Evolutionary conservation across 768 basidiomycete species (phyloP), one percentile per base, ranked within the genome.

Genomic region (Leccinum sublutescens): DNA sequence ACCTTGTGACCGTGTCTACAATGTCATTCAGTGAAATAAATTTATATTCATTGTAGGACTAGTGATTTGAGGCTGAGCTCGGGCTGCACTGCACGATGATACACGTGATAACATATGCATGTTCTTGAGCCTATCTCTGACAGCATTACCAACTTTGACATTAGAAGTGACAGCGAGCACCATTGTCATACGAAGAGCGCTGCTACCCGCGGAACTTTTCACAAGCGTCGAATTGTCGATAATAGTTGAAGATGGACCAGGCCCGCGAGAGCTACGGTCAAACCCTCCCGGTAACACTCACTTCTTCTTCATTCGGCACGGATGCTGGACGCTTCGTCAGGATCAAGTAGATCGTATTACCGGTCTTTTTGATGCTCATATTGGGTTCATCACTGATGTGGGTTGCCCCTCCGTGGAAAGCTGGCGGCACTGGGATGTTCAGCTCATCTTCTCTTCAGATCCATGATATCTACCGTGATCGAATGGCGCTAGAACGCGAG

Each of bases 341-440:
- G 89, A 90, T 68, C 89, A 90, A 77, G 84, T 88, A 19, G 87
- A 90, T 52, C 77, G 80, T 55, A 82, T 91, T 58, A 74, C 80
- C 11, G 70, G 66, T 25, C 68, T 84, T 15, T 83, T 87, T 62
- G 85, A 88, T 63, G 77, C 81, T 19, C 87, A 90, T 68, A 76
- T 91, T n/a, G 83, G 81, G 62, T 70, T 87, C 21, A 75, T 89
- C 55, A 71, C 70, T 59, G 88, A 91, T 77, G 89, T 89, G 71
- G 68, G 85, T 63, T 6, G 23, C 15, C 19, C 36, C 23, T 36
- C 51, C 47, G 50, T 52, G 38, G 29, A 43, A 29, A 17, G n/a
- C 45, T 14, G 19, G 21, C 27, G 56, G 5, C 27, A 29, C 50
- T 45, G 29, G 29, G 43, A 60, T 36, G 33, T 33, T 53, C 17